Percentiles rank a stretch among this genome's conserved stretches.
phyloP scores from a whole-genome alignment of 106 monocot genomes.

The Dendrobium chrysotoxum region DNA sequence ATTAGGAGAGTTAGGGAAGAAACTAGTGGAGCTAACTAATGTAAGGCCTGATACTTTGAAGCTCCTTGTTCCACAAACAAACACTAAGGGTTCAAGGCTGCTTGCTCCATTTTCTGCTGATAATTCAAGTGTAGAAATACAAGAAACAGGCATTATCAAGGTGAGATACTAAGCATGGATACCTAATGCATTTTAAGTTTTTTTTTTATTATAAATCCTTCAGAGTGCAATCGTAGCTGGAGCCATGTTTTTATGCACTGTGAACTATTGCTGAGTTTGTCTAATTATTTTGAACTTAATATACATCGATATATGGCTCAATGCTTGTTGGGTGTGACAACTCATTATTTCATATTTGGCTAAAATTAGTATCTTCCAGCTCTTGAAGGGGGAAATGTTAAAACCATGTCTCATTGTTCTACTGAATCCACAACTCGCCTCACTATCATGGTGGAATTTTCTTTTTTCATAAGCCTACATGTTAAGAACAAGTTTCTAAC shows the following conservation, averaged over 20 bases:
- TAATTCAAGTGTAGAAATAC: conserved; percentile 49
- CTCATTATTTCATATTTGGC: neutral
- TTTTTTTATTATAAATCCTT: neutral
- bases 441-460: no score
- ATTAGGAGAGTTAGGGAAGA: conserved; percentile 59
- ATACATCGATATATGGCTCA: neutral
- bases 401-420: neutral
- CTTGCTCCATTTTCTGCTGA: conserved; percentile 62
- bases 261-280: neutral
- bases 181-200: neutral
- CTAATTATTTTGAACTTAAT: neutral
- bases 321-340: neutral
- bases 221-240: neutral
- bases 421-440: neutral
- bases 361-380: neutral
- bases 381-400: neutral
- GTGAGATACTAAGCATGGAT: conserved; percentile 16
- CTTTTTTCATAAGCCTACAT: no score
- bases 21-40: conserved; percentile 59
- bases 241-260: neutral
- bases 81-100: conserved; percentile 51
- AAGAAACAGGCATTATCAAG: conserved; percentile 53
- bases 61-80: conserved; percentile 62
- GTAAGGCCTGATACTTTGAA: conserved; percentile 74
- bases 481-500: no score